These are phyloP conservation scores for Raddia guianensis DNA, from an alignment of 176 grass and related monocot species.

Conservation along the genomic window DNA sequence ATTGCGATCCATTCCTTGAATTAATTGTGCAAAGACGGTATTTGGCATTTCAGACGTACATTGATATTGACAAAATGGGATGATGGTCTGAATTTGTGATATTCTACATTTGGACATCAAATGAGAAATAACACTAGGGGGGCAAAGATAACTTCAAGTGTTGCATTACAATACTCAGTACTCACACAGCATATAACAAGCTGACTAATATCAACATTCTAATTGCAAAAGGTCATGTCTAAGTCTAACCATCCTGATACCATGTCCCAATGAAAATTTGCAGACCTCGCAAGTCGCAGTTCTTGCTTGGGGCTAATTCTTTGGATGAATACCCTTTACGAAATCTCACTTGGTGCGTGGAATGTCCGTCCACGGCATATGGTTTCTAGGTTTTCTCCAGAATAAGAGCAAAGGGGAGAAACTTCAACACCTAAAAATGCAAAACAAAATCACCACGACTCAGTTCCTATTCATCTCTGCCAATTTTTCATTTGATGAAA, in stretches of 20 bases:
- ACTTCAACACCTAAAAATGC: conserved; percentile 68
- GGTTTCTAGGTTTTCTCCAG: conserved; percentile 80
- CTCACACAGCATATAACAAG: conserved; percentile 19
- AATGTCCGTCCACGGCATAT: conserved; percentile 79
- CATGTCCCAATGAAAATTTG: conserved; percentile 31
- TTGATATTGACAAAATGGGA: conserved; percentile 39
- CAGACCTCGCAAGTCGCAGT: conserved; percentile 16
- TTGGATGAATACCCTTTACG: conserved; percentile 44
- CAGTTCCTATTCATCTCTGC: conserved; percentile 15
- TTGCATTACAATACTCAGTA: conserved; percentile 32
- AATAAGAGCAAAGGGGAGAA: conserved; percentile 81
- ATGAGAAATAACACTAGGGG: conserved; percentile 14
- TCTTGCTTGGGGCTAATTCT: conserved; percentile 33
- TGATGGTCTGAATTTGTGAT: not conserved
- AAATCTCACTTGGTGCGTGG: conserved; percentile 86
- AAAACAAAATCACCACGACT: conserved; percentile 14
- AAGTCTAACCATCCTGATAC: conserved; percentile 31
- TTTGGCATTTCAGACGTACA: conserved; percentile 6
- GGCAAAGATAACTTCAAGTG: conserved; percentile 4
- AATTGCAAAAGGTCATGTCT: conserved; percentile 38
- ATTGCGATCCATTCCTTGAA: conserved; percentile 7
- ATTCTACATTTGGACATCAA: conserved; percentile 44
- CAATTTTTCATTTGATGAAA: not conserved
- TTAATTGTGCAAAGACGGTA: conserved; percentile 28
- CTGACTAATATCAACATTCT: conserved; percentile 50